Evolutionary conservation across 108 stramenopile genomes (phyloP), one percentile per base, ranked within the genome.

Genomic region (Conticribra weissflogii): DNA sequence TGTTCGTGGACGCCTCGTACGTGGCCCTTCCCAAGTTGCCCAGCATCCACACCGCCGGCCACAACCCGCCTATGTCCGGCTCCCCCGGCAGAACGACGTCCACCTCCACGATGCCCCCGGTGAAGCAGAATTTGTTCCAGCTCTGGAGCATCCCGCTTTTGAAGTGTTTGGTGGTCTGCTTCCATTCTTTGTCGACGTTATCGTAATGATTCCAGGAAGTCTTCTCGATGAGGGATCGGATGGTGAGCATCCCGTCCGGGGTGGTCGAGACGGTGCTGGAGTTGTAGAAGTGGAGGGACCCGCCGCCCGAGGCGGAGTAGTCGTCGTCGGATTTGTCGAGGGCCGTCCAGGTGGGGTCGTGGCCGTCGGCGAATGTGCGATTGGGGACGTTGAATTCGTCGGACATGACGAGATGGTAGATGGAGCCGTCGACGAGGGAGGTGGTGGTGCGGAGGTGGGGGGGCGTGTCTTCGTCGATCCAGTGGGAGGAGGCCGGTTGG

Each of bases 81-180:
- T 92, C 84, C 9, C 98, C 98, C 1, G 98, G 98, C n/a, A 98
- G 73, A 21, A 90, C 83, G 3, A 95, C 88, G 70, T 88, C 86
- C 30, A 97, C 89, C 77, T 97, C 97, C 18, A 98, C 65, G 31
- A 97, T 92, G 9, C 98, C 98, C 41, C 98, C 98, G 12, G 96
- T 96, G 67, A 97, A 98, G 70, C 98, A 98, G 72, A 98, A 97
- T 78, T 98, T 98, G 77, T 98, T 83, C 98, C 98, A 98, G 30
- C 76, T 72, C 57, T 96, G 96, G 9, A 98, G 55, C 96, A 97
- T 97, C 0, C 95, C 98, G 15, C 85, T 85, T 44, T 87, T 88
- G 75, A 83, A 96, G 49, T 91, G 70, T 29, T 83, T 88, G 57
- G 66, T 63, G 31, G 85, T 77, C 14, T 82, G 69, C 47, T 86